Evolutionary conservation across 768 basidiomycete genomes (phyloP), one percentile per base, ranked within the genome.

Genomic region (Suillus occidentalis): DNA sequence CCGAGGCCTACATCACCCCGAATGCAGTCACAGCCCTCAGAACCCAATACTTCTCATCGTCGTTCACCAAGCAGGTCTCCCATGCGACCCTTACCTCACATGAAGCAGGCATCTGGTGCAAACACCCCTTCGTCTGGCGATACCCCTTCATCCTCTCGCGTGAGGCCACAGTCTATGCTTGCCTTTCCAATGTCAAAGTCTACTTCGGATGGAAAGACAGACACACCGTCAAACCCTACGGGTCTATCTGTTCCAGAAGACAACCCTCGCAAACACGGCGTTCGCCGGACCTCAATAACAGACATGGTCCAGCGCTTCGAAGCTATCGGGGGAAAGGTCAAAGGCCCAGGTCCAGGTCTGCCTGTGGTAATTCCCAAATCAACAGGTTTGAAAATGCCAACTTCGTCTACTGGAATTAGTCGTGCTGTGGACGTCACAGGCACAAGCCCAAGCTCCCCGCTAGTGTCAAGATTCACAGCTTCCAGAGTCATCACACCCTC

Each of bases 281-380:
- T 73, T 9, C 84, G 92, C 22, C 83, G 92, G 61, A 89, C 88
- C 5, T 94, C 93, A 0, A 94, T 94, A 69, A 87, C 92, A 47
- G 87, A 94, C 71, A 93, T 94, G 86, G 93, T 94, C 31, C 90
- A 91, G 68, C 85, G 81, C 53, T 95, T 88, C 73, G 93, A 95
- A 74, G 85, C 87, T 8, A 87, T 94, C 62, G 83, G 82, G 40
- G 77, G 76, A 25, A 75, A 71, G 62, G 67, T 70, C 28, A 81
- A 78, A 66, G 68, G 78, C 25, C 64, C 75, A 36, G 67, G 74
- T 6, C 59, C 77, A 12, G 63, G 73, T 49, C 37, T 70, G 20
- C 72, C 80, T 43, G 76, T 82, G 2, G 75, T 62, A 22, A 61
- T 67, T 36, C 59, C 70, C 7, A 82, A 80, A 65, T 71, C 79